These are phyloP conservation scores for Selenicereus undatus DNA, from an alignment of 148 eudicot species.

Conservation along the genomic window DNA sequence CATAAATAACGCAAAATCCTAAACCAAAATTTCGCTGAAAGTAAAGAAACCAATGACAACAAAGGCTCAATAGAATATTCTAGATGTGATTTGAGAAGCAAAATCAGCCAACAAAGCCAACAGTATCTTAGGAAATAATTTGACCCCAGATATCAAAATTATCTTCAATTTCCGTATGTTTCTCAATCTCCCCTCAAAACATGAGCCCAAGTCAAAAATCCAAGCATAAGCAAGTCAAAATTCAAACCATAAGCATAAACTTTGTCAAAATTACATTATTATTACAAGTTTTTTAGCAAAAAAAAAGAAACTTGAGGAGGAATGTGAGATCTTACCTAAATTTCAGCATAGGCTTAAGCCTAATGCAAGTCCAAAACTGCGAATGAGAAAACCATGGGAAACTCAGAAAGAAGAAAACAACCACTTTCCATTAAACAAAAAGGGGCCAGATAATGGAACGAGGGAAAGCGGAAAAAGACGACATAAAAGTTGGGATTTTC, in stretches of 20 bases:
- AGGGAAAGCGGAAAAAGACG: slow-evolving; percentile 29
- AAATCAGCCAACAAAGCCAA: slow-evolving; percentile 15
- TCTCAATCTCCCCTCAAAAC: not conserved
- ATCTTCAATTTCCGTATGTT: not conserved
- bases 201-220: not conserved
- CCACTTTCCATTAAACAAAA: not conserved
- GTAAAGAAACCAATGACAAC: not conserved
- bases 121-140: slow-evolving; percentile 16
- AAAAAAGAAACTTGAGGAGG: not conserved
- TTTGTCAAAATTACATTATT: too few relatives aligned
- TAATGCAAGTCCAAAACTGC: slow-evolving; percentile 14
- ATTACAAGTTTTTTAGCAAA: too few relatives aligned
- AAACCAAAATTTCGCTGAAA: not conserved
- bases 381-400: slow-evolving; percentile 13
- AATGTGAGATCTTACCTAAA: slow-evolving; percentile 14
- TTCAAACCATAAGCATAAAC: not conserved
- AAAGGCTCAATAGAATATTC: slow-evolving; percentile 5
- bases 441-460: slow-evolving; percentile 16
- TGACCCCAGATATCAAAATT: not conserved
- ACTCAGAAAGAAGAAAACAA: slow-evolving; percentile 10
- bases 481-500: slow-evolving; percentile 22
- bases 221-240: not conserved
- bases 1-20: not conserved
- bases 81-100: not conserved
- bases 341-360: not conserved